Conservation (phyloP, 2,329 filamentous ascomycete genomes). For the Aspergillus eucalypticola region DNA sequence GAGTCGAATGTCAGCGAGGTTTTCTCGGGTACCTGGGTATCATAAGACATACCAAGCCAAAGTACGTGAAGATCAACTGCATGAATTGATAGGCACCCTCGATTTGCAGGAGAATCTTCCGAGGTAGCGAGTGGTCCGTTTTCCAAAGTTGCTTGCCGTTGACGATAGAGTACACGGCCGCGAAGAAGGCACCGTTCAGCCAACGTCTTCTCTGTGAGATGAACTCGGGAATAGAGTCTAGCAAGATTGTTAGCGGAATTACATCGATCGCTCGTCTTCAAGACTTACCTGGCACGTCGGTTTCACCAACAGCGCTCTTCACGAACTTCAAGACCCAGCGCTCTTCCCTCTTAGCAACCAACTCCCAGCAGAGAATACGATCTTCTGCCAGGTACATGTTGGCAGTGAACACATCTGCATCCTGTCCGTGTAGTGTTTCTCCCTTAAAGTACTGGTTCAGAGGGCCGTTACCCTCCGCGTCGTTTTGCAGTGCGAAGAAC, state of each 20-base stretch:
- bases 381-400: conserved; percentile 99
- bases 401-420: conserved; percentile 95
- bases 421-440: conserved; percentile 91
- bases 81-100: conserved; percentile 96
- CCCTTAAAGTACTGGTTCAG: conserved; percentile 99
- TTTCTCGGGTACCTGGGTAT: not conserved
- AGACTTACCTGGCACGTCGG: conserved; percentile 81
- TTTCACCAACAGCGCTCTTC: conserved; percentile 93
- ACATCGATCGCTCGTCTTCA: too few species aligned
- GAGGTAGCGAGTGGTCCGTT: conserved; percentile 85
- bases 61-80: conserved; percentile 92
- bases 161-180: conserved; percentile 93
- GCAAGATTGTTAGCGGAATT: not conserved
- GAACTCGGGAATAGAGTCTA: conserved; percentile 91
- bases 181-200: conserved; percentile 99
- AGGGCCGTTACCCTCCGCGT: conserved; percentile 90
- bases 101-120: conserved; percentile 89
- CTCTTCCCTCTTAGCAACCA: conserved; percentile 92
- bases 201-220: conserved; percentile 94
- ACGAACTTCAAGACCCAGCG: conserved; percentile 98
- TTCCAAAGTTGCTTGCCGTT: conserved; percentile 91
- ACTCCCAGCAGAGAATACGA: conserved; percentile 96
- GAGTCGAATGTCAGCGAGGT: conserved; percentile 14
- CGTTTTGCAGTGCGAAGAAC: conserved; percentile 94
- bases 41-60: conserved; percentile 65